Conservation (phyloP, 1,284 basidiomycete species). For the Irpex sp. region DNA sequence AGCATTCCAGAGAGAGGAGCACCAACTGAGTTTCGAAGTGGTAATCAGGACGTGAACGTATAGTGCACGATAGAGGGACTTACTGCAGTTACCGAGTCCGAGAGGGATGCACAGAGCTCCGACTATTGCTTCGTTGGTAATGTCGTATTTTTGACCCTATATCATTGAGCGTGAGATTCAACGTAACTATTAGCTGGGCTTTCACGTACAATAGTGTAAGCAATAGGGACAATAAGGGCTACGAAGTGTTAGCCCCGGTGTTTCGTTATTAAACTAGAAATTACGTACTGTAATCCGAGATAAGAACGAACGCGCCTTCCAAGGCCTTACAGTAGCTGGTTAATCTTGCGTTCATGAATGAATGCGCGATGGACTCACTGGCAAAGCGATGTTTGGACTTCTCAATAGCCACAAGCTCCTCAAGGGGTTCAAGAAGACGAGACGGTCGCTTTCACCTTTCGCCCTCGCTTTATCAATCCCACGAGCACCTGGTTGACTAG, state of each 20-base stretch:
- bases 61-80: constrained; percentile 8
- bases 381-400: constrained; percentile 51
- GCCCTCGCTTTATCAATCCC: constrained; percentile 39
- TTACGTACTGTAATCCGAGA: constrained; percentile 40
- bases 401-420: constrained; percentile 43
- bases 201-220: constrained; percentile 34
- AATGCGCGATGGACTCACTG: constrained; percentile 35
- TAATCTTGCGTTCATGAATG: no score
- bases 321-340: background rate
- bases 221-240: constrained; percentile 38
- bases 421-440: constrained; percentile 57
- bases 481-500: constrained; percentile 48
- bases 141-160: constrained; percentile 53
- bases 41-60: background rate
- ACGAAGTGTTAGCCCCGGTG: background rate
- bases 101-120: constrained; percentile 54
- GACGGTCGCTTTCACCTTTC: constrained; percentile 22
- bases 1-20: constrained; percentile 44
- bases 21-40: constrained; percentile 34
- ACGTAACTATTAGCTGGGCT: background rate
- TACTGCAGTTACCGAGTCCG: constrained; percentile 56
- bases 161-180: background rate
- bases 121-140: constrained; percentile 49
- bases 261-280: background rate
- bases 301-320: constrained; percentile 28